Percentiles rank a stretch among this genome's conserved stretches.
phyloP scores from a whole-genome alignment of 768 basidiomycete genomes.

The Cubamyces sp. region DNA sequence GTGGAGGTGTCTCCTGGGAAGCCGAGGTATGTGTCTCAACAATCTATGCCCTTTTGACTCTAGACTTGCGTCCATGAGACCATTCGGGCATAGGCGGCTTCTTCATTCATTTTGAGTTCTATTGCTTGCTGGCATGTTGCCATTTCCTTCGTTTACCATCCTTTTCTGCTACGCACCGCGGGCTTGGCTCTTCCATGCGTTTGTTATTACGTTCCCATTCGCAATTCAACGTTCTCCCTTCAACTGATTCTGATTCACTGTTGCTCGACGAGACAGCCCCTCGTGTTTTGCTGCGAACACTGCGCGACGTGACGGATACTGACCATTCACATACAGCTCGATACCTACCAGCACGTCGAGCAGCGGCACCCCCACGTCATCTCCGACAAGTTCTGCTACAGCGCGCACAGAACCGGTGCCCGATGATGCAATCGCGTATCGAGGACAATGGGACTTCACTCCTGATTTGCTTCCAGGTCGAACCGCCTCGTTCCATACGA shows the following conservation, averaged over 20 bases:
- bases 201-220: too few species aligned
- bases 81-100: background rate
- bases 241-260: background rate
- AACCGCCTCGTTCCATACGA: slow-evolving; percentile 34
- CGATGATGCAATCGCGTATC: slow-evolving; percentile 52
- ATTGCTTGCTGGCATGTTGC: too few species aligned
- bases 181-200: too few species aligned
- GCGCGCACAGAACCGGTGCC: slow-evolving; percentile 40
- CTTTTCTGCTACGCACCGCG: too few species aligned
- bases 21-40: slow-evolving; percentile 12
- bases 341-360: background rate
- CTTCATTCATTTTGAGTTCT: background rate
- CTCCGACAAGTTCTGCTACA: slow-evolving; percentile 41
- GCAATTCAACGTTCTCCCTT: background rate
- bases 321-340: slow-evolving; percentile 7
- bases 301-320: background rate
- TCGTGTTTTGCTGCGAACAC: background rate
- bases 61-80: background rate
- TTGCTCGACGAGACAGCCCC: too few species aligned
- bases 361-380: slow-evolving; percentile 13
- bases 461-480: slow-evolving; percentile 29
- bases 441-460: slow-evolving; percentile 56
- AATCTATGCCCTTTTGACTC: background rate
- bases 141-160: background rate
- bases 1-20: slow-evolving; percentile 33